A percentile compares a stretch with the other conserved stretches of the same genome.
Conservation (phyloP, 192 early-diverging fungal species). For the Dispira parvispora region DNA sequence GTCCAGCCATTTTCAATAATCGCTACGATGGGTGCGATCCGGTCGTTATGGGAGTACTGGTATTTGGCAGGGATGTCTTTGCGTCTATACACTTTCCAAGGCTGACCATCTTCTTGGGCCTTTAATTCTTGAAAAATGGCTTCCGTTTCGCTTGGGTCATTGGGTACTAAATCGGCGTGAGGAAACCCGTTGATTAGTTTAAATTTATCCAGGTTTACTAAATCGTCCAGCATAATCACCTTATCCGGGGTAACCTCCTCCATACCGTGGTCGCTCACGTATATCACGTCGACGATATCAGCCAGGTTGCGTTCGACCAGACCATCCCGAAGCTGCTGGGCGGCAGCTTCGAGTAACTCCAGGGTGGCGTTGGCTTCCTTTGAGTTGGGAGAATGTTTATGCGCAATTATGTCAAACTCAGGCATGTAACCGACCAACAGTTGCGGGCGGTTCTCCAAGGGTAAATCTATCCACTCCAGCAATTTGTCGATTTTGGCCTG, state of each 20-base stretch:
- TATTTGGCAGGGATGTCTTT: slow-evolving; percentile 56
- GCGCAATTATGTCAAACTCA: slow-evolving; percentile 64
- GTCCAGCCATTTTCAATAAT: slow-evolving; percentile 50
- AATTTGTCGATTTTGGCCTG: slow-evolving; percentile 36
- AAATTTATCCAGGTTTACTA: slow-evolving; percentile 35
- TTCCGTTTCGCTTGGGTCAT: slow-evolving; percentile 19
- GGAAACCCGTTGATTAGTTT: slow-evolving; percentile 42
- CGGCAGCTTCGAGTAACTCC: slow-evolving; percentile 32
- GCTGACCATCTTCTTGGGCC: slow-evolving; percentile 25
- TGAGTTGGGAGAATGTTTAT: slow-evolving; percentile 50
- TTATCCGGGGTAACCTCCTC: slow-evolving; percentile 22
- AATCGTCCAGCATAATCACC: slow-evolving; percentile 54
- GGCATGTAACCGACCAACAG: slow-evolving; percentile 63
- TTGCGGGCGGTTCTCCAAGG: slow-evolving; percentile 44
- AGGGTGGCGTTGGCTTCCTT: slow-evolving; percentile 38
- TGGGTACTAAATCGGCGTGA: slow-evolving; percentile 45
- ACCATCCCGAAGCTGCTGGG: slow-evolving; percentile 37
- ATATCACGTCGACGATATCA: slow-evolving; percentile 40
- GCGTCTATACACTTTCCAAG: slow-evolving; percentile 46
- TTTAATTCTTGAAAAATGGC: slow-evolving; percentile 37
- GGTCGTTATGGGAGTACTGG: slow-evolving; percentile 43
- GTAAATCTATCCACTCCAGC: slow-evolving; percentile 62
- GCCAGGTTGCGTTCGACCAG: slow-evolving; percentile 38
- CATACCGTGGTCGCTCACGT: slow-evolving; percentile 88
- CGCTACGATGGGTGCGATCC: slow-evolving; percentile 59